Evolutionary conservation across 805 yeast species (phyloP), one percentile per base, ranked within the genome.

Genomic region (Pichia ethanolica): DNA sequence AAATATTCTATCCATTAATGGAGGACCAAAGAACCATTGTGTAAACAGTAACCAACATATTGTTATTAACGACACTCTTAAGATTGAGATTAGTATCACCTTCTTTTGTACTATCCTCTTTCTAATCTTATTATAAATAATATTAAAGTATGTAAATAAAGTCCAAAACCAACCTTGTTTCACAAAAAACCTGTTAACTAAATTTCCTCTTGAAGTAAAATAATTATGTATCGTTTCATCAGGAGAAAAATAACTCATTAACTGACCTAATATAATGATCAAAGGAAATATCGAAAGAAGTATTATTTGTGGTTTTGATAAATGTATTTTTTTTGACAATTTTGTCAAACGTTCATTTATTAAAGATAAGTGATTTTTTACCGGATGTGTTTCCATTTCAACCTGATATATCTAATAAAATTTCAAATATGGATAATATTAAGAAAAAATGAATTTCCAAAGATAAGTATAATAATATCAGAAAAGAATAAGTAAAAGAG

Each of bases 161-260:
- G 96, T 89, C 98, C 97, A 93, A 13, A 79, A 73, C 98, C 98
- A 93, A 2, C 97, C 98, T 28, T 74, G 75, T 59, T 91, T 93
- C 37, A 91, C 97, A 62, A 93, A 87, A 7, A 75, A 43, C 25
- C 74, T 74, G 65, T 91, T 91, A 52, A 90, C 61, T 14, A 89
- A 34, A 61, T 88, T 89, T 45, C 77, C 73, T 67, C 87, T 89
- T 49, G 81, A 71, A 45, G 77, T 75, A 64, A 72, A 77, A 65
- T 74, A 76, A 55, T 74, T 71, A 65, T 71, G 64, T 32, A 75
- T 70, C 50, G 71, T 73, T 45, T 74, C 81, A 14, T 61, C 51
- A 20, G 75, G 77, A 6, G 82, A 69, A 28, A 68, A 57, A 27
- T 61, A 51, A 56, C 73, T 74, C 14, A 78, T 67, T 12, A 81